Percentiles rank a stretch among this genome's conserved stretches.
Evolutionary conservation across 257 asterid genomes (phyloP).

Genomic region (Lavandula angustifolia): DNA sequence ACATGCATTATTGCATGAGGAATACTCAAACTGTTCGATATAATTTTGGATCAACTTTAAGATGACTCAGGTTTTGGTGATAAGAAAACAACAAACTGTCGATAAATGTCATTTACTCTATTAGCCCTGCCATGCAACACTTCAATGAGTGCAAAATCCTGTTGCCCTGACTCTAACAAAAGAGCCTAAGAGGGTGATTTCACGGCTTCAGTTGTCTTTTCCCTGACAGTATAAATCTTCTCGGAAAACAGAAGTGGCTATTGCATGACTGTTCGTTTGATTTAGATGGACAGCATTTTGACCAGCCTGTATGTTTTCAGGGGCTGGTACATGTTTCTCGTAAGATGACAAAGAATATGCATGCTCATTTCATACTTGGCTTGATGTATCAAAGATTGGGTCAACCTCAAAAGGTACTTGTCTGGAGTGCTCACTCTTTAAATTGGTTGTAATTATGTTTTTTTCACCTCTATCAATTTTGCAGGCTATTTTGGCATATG

Average conservation of each 20-base stretch:
- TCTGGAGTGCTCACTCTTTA: constrained; percentile 26
- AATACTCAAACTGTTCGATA: not conserved
- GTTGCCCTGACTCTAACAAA: constrained; percentile 10
- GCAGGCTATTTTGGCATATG: constrained; percentile 83
- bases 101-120: not conserved
- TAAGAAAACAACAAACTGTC: not conserved
- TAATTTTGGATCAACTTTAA: constrained; percentile 11
- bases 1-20: constrained; percentile 17
- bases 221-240: not conserved
- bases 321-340: constrained; percentile 92
- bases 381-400: constrained; percentile 98
- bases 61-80: constrained; percentile 8
- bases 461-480: constrained; percentile 29
- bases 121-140: not conserved
- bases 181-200: constrained; percentile 24
- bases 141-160: constrained; percentile 5
- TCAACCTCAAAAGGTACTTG: constrained; percentile 89
- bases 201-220: constrained; percentile 16
- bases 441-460: constrained; percentile 26
- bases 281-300: constrained; percentile 25
- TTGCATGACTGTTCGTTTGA: constrained; percentile 5
- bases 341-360: constrained; percentile 97
- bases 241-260: constrained; percentile 15
- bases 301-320: constrained; percentile 45
- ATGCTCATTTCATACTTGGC: constrained; percentile 95